Conservation (phyloP, 2,329 filamentous ascomycete genomes). For the Triangularia verruculosa region DNA sequence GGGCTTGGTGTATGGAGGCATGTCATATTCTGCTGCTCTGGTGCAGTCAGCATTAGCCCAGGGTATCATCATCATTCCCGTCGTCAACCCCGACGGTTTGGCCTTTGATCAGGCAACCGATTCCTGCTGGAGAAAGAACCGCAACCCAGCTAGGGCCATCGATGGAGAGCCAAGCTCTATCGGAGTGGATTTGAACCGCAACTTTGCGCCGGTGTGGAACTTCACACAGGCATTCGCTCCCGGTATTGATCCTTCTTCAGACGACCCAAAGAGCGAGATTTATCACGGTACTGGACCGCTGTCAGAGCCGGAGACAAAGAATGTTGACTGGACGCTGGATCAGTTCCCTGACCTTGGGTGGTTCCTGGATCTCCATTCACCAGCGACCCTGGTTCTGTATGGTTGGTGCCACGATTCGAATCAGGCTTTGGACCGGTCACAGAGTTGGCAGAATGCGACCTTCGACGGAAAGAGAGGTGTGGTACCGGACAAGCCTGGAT, state of each 20-base stretch:
- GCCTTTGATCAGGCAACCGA: slow-evolving; percentile 49
- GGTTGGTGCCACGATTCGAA: slow-evolving; percentile 56
- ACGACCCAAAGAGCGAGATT: slow-evolving; percentile 45
- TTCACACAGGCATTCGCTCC: slow-evolving; percentile 43
- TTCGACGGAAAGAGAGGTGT: slow-evolving; percentile 43
- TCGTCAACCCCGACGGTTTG: slow-evolving; percentile 55
- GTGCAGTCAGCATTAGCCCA: slow-evolving; percentile 50
- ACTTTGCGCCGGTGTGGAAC: slow-evolving; percentile 59
- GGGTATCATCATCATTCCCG: slow-evolving; percentile 52
- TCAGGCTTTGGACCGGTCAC: slow-evolving; percentile 42
- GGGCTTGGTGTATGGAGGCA: slow-evolving; percentile 51
- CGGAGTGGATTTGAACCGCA: slow-evolving; percentile 54
- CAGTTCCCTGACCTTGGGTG: slow-evolving; percentile 49
- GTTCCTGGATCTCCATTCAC: slow-evolving; percentile 59
- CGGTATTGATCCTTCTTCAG: slow-evolving; percentile 37
- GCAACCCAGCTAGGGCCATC: slow-evolving; percentile 42
- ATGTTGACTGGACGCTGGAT: slow-evolving; percentile 51
- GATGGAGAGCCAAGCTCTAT: slow-evolving; percentile 32
- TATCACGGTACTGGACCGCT: slow-evolving; percentile 51
- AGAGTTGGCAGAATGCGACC: slow-evolving; percentile 51
- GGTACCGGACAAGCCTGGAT: slow-evolving; percentile 16
- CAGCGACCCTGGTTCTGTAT: slow-evolving; percentile 51
- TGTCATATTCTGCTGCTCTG: slow-evolving; percentile 50
- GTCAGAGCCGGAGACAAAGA: slow-evolving; percentile 56
- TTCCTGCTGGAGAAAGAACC: slow-evolving; percentile 56